Evolutionary conservation across 2,329 filamentous ascomycete species (phyloP), one percentile per base, ranked within the genome.

Genomic region (Magnaporthiopsis poae): DNA sequence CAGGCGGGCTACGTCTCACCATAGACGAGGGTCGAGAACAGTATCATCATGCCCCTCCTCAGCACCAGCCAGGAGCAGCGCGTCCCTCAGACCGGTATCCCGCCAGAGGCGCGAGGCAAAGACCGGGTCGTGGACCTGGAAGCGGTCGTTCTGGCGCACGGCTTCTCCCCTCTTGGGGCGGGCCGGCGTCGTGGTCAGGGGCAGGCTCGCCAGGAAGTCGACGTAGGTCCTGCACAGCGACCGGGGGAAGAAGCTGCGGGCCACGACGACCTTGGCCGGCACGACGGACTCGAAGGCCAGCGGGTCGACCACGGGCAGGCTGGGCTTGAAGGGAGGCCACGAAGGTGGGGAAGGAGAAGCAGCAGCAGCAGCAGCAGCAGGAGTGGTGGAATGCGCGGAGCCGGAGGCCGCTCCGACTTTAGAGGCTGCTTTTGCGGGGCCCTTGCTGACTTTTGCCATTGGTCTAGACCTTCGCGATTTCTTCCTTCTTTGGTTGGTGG

Each of bases 141-240:
- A 96, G 13, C 94, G 87, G 75, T 97, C 94, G 75, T 97, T 97
- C 62, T 96, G 90, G 52, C 94, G 84, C 9, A 91, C 84, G 1
- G 92, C 92, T 66, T 95, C 88, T 63, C 90, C 91, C 68, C 86
- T 88, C 75, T 90, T 94, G 1, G 91, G 91, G 68, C 86, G 87
- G 0, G 86, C 87, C 0, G 91, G 91, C 0, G 91, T 96, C 0
- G 91, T 96, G 61, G 84, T 84, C 62, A 96, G 79, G 0, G 91
- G 88, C 2, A 96, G 78, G 0, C 83, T 84, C 66, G 77, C 77
- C 0, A 96, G 83, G 72, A 94, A 95, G 0, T 85, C 82, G 64
- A 92, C 84, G 75, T 94, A 96, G 67, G 83, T 86, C 71, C 87
- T 88, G 80, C 91, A 95, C 7, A 96, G 83, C 3, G 82, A 86